A percentile compares a stretch with the other conserved stretches of the same genome.
phyloP scores from a whole-genome alignment of 495 filamentous ascomycete species.

The Aspergillus avenaceus region DNA sequence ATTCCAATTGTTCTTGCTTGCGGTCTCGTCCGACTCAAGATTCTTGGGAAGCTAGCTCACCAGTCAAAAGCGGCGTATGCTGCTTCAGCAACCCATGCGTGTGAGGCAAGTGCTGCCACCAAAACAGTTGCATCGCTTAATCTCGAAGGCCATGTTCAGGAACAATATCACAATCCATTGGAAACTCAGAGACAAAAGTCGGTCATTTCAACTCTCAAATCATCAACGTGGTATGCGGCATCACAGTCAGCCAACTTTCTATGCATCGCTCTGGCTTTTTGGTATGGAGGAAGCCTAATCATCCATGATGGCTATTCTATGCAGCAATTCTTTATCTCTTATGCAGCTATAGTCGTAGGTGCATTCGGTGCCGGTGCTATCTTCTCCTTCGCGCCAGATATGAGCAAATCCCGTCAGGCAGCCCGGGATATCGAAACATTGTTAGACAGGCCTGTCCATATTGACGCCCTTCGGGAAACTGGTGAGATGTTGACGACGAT shows the following conservation, averaged over 20 bases:
- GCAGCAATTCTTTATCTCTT: slow-evolving; percentile 84
- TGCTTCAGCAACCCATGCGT: slow-evolving; percentile 75
- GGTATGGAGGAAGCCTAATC: slow-evolving; percentile 84
- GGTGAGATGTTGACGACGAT: slow-evolving; percentile 57
- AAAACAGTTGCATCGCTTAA: slow-evolving; percentile 90
- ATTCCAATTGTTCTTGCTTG: slow-evolving; percentile 74
- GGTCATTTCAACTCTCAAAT: slow-evolving; percentile 60
- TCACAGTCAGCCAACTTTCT: slow-evolving; percentile 79
- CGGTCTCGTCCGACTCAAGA: slow-evolving; percentile 83
- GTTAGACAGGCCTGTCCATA: slow-evolving; percentile 73
- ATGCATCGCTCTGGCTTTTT: slow-evolving; percentile 85
- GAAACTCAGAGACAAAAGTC: slow-evolving; percentile 56
- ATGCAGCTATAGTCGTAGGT: slow-evolving; percentile 74
- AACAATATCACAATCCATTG: slow-evolving; percentile 66
- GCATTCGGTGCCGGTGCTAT: slow-evolving; percentile 82
- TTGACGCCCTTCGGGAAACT: slow-evolving; percentile 77
- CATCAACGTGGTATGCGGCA: slow-evolving; percentile 70
- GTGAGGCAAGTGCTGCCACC: slow-evolving; percentile 86
- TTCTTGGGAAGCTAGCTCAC: slow-evolving; percentile 71
- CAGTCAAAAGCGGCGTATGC: slow-evolving; percentile 69
- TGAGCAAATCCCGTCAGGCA: slow-evolving; percentile 83
- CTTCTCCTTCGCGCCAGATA: slow-evolving; percentile 81
- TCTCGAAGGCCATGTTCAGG: slow-evolving; percentile 73
- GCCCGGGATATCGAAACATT: slow-evolving; percentile 70
- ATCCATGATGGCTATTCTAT: slow-evolving; percentile 63